Conservation (phyloP, 768 basidiomycete genomes). For the Auriculariales sp. region DNA sequence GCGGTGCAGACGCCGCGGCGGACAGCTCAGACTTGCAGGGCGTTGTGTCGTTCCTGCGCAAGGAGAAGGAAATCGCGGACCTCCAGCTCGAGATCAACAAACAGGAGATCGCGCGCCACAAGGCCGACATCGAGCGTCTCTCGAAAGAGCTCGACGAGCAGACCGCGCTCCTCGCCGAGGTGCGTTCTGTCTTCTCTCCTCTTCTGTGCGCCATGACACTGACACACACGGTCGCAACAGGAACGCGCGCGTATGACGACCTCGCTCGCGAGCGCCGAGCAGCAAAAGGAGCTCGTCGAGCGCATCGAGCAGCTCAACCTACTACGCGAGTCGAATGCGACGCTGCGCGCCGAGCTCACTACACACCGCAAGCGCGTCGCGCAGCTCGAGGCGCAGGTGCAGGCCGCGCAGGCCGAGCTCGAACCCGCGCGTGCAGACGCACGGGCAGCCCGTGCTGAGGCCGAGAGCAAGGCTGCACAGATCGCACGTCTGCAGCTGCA, state of each 20-base stretch:
- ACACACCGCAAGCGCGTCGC: constrained; percentile 50
- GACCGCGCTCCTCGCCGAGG: constrained; percentile 56
- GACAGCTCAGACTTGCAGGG: constrained; percentile 53
- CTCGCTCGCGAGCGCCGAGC: constrained; percentile 53
- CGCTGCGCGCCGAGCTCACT: constrained; percentile 64
- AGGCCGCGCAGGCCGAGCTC: constrained; percentile 42
- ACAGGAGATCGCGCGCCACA: constrained; percentile 60
- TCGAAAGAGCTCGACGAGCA: constrained; percentile 56
- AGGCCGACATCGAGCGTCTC: constrained; percentile 62
- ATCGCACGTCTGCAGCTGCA: constrained; percentile 61
- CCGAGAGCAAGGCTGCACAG: constrained; percentile 55
- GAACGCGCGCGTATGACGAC: constrained; percentile 71
- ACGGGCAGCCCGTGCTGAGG: constrained; percentile 51
- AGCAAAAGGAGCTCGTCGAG: constrained; percentile 74
- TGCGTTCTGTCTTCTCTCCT: constrained; percentile 14
- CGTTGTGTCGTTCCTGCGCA: constrained; percentile 68
- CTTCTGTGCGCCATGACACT: background rate
- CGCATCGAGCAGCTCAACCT: constrained; percentile 79
- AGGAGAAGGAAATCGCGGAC: constrained; percentile 87
- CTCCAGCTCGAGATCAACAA: constrained; percentile 72
- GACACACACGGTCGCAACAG: constrained; percentile 20
- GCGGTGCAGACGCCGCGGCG: constrained; percentile 27
- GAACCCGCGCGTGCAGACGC: constrained; percentile 64
- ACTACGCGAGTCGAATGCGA: constrained; percentile 77
- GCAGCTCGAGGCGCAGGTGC: constrained; percentile 51